These are phyloP conservation scores for Cydonia oblonga DNA, from an alignment of 331 rosid genomes.

Conservation along the genomic window DNA sequence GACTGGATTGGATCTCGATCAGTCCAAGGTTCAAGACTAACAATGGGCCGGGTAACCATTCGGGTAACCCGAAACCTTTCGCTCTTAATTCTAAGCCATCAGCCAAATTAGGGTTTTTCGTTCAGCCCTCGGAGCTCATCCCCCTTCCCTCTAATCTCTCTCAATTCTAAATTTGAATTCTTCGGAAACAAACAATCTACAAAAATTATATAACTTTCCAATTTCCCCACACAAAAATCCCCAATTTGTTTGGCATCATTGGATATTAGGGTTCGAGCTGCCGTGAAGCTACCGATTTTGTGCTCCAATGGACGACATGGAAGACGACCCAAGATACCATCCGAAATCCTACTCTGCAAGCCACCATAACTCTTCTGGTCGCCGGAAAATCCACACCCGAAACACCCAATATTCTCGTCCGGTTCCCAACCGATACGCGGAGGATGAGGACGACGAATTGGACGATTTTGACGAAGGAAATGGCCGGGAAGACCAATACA, in stretches of 20 bases:
- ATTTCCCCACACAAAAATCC: not conserved
- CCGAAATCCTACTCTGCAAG: constrained; percentile 29
- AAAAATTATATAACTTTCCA: not conserved
- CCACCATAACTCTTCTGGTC: constrained; percentile 26
- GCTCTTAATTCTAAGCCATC: not conserved
- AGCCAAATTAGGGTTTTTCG: constrained; percentile 7
- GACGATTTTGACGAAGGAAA: constrained; percentile 15
- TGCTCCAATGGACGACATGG: constrained; percentile 40
- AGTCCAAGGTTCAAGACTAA: not conserved
- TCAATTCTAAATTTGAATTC: not conserved
- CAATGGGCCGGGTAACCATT: not conserved
- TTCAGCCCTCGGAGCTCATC: not conserved
- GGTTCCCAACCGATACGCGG: constrained; percentile 19
- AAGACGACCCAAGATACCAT: constrained; percentile 46
- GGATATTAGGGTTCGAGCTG: constrained; percentile 1
- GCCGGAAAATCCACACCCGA: constrained; percentile 33
- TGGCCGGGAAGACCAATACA: constrained; percentile 7
- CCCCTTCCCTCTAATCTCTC: not conserved
- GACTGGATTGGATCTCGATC: no score
- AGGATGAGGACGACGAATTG: constrained; percentile 18
- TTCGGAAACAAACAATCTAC: not conserved
- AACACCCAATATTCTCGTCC: constrained; percentile 29
- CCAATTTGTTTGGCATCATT: not conserved
- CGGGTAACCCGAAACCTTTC: not conserved
- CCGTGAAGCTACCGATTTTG: not conserved